Conservation (phyloP, 495 filamentous ascomycete species). For the Hyaloscypha variabilis region DNA sequence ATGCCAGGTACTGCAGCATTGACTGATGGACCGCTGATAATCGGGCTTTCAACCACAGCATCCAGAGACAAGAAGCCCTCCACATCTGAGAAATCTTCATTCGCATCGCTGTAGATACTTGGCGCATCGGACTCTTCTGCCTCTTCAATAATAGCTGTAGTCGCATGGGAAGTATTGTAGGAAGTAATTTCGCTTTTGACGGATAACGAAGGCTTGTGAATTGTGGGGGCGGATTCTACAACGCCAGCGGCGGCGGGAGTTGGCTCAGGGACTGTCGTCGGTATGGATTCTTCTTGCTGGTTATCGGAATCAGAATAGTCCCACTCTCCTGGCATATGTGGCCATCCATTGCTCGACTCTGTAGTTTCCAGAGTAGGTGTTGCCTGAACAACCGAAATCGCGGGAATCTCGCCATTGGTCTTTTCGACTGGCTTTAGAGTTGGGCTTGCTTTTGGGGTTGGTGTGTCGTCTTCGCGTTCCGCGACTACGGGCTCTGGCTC, state of each 20-base stretch:
- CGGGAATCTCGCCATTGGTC: slow-evolving; percentile 34
- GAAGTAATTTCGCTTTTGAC: slow-evolving; percentile 34
- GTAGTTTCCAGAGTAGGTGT: slow-evolving; percentile 47
- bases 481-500: not conserved
- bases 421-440: not conserved
- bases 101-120: slow-evolving; percentile 88
- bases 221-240: slow-evolving; percentile 38
- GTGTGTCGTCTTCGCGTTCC: slow-evolving; percentile 8
- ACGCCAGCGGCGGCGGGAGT: slow-evolving; percentile 43
- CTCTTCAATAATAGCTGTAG: slow-evolving; percentile 27
- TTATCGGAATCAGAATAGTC: slow-evolving; percentile 36
- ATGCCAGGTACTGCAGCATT: slow-evolving; percentile 11
- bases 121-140: slow-evolving; percentile 35
- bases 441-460: not conserved
- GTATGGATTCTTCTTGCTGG: slow-evolving; percentile 14
- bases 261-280: slow-evolving; percentile 15
- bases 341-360: slow-evolving; percentile 33
- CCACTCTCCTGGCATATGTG: slow-evolving; percentile 42
- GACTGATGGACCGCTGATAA: slow-evolving; percentile 27
- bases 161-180: slow-evolving; percentile 13
- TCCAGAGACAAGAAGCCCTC: slow-evolving; percentile 83
- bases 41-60: slow-evolving; percentile 70
- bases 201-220: slow-evolving; percentile 29
- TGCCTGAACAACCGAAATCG: slow-evolving; percentile 44
- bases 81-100: slow-evolving; percentile 70